Percentiles rank a stretch among this genome's conserved stretches.
Evolutionary conservation across 331 rosid species (phyloP).

Genomic region (Quercus tomentella): DNA sequence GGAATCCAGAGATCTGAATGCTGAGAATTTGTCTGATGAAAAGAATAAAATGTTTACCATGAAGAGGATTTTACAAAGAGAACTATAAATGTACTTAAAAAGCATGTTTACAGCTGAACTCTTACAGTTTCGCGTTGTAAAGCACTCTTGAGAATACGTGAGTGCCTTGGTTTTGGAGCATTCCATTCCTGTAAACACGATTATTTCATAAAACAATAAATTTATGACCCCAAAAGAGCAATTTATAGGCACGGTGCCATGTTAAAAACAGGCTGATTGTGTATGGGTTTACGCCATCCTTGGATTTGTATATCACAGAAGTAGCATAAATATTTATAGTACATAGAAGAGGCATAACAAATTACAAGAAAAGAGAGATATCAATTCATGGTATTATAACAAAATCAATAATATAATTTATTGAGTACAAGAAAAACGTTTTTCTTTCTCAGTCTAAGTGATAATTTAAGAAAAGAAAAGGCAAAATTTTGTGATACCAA

Average conservation of each 20-base stretch:
- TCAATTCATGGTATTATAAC: too few relatives aligned
- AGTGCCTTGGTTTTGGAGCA: conserved; percentile 74
- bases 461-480: not conserved
- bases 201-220: conserved; percentile 11
- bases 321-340: not conserved
- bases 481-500: too few relatives aligned
- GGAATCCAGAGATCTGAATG: conserved; percentile 69
- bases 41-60: not conserved
- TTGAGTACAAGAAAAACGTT: not conserved
- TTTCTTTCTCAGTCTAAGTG: not conserved
- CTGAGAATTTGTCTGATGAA: conserved; percentile 44
- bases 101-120: conserved; percentile 20
- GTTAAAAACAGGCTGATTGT: conserved; percentile 4
- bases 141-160: conserved; percentile 67
- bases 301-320: not conserved
- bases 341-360: not conserved
- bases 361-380: not conserved
- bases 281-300: not conserved
- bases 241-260: not conserved
- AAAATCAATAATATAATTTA: too few relatives aligned
- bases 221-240: conserved; percentile 2
- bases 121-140: conserved; percentile 69
- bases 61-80: not conserved
- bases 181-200: conserved; percentile 54
- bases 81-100: conserved; percentile 1